Evolutionary conservation across 257 asterid genomes (phyloP), one percentile per base, ranked within the genome.

Genomic region (Solanum neorickii): DNA sequence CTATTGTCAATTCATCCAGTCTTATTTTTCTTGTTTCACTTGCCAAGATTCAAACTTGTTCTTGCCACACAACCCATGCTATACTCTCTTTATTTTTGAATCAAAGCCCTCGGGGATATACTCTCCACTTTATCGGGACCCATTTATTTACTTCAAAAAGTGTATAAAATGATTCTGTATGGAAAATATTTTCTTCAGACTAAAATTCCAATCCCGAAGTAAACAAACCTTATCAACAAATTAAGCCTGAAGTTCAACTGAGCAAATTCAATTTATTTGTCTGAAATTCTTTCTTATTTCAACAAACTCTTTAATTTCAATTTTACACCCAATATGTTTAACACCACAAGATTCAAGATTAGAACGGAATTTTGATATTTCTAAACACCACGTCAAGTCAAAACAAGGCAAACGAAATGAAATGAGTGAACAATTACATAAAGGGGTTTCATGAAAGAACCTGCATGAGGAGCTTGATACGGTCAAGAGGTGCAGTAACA

Each of bases 381-480:
- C 25, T 49, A n/a, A 49, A 47, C 39, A 49, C 42, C 9, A 7
- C 5, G 23, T 59, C 7, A 29, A 27, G 88, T 77, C 33, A 7
- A 66, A 62, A n/a, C 21, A n/a, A 14, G 2, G 3, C 75, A 25
- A 66, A 78, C 20, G 8, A 25, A 23, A 25, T 56, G 72, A 42
- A 37, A 52, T 3, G 1, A 21, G 7, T 11, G 29, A 20, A 73
- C 15, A 18, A 84, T 37, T 42, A 69, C n/a, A 65, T 25, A 52
- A 72, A 33, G 42, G 18, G 7, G 15, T 73, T 72, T 12, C 15
- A 12, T 20, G 1, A 72, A 82, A 21, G 49, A 0, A 95, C 99
- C 98, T 97, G 99, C 99, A 97, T 91, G 83, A 97, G 95, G 66
- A 97, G 94, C 94, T 97, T 97, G 87, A 96, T 89, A 65, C 99